Percentiles rank a stretch among this genome's conserved stretches.
Conservation (phyloP, 805 yeast species). For the Candida xiaguanensis region DNA sequence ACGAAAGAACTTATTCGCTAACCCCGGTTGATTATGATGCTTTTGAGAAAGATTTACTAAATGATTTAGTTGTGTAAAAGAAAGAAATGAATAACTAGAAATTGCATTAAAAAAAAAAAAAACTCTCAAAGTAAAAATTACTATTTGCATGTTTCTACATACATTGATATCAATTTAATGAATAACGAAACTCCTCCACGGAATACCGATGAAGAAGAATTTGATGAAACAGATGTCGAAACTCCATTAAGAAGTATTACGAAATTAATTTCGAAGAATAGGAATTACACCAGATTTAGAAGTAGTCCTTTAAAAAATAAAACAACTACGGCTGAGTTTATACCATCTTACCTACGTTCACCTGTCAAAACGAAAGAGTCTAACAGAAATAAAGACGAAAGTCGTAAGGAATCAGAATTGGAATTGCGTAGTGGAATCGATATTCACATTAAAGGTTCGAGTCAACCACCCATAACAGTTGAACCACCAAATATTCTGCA, state of each 20-base stretch:
- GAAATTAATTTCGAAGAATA: neutral
- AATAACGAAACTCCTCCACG: neutral
- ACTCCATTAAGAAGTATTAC: slow-evolving; percentile 19
- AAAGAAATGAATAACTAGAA: neutral
- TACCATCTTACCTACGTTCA: neutral
- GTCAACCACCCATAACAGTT: too few species aligned
- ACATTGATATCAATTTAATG: neutral
- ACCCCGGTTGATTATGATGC: slow-evolving; percentile 25
- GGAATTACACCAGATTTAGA: slow-evolving; percentile 9
- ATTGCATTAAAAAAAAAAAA: neutral
- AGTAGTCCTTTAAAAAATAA: slow-evolving; percentile 19
- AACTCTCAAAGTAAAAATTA: too few species aligned
- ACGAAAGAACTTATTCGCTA: slow-evolving; percentile 62
- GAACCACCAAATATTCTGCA: too few species aligned
- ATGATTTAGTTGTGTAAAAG: slow-evolving; percentile 34
- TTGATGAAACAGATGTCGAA: slow-evolving; percentile 28
- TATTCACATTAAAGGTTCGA: too few species aligned
- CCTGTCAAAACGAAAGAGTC: slow-evolving; percentile 11
- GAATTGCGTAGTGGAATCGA: too few species aligned
- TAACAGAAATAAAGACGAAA: too few species aligned
- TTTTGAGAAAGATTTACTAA: slow-evolving; percentile 54
- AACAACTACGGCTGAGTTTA: slow-evolving; percentile 6
- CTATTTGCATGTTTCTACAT: too few species aligned
- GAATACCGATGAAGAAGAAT: slow-evolving; percentile 16
- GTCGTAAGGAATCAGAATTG: too few species aligned